Percentiles rank a stretch among this genome's conserved stretches.
Conservation (phyloP, 1,139 yeast species). For the Candida gigantensis region DNA sequence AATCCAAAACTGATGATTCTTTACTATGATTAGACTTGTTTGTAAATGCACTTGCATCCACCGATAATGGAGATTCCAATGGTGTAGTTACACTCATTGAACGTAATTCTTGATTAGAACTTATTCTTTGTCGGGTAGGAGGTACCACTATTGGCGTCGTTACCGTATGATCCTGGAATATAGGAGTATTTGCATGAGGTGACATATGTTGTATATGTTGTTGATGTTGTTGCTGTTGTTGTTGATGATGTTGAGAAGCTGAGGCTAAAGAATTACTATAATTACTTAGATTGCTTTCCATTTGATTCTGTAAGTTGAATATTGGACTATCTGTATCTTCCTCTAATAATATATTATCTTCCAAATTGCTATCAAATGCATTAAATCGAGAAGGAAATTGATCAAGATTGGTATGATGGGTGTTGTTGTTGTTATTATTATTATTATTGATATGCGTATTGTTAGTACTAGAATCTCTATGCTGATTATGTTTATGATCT, state of each 20-base stretch:
- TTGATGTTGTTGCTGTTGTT: conserved; percentile 5
- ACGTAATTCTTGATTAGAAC: conserved; percentile 1
- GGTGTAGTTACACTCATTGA: conserved; percentile 8
- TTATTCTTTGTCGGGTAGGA: conserved; percentile 1
- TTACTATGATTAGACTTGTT: conserved; percentile 2
- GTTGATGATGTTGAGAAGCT: conserved; percentile 7
- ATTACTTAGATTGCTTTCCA: conserved; percentile 6
- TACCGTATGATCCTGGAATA: conserved; percentile 4
- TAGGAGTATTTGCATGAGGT: conserved; percentile 1
- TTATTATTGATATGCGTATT: neutral
- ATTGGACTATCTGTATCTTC: conserved; percentile 5
- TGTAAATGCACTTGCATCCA: conserved; percentile 6
- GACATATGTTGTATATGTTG: conserved; percentile 2
- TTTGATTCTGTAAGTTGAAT: conserved; percentile 7
- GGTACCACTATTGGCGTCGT: conserved; percentile 1
- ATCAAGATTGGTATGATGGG: conserved; percentile 1
- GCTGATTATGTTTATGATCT: neutral
- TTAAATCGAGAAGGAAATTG: conserved; percentile 3
- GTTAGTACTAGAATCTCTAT: too few species aligned
- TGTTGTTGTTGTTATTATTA: conserved; percentile 3
- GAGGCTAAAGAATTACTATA: too few species aligned
- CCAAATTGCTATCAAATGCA: conserved; percentile 4
- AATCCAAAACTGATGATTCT: conserved; percentile 7
- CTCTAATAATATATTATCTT: conserved; percentile 9
- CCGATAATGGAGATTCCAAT: conserved; percentile 12